phyloP scores from a whole-genome alignment of 768 basidiomycete species.

The Phylloporus scabripes region DNA sequence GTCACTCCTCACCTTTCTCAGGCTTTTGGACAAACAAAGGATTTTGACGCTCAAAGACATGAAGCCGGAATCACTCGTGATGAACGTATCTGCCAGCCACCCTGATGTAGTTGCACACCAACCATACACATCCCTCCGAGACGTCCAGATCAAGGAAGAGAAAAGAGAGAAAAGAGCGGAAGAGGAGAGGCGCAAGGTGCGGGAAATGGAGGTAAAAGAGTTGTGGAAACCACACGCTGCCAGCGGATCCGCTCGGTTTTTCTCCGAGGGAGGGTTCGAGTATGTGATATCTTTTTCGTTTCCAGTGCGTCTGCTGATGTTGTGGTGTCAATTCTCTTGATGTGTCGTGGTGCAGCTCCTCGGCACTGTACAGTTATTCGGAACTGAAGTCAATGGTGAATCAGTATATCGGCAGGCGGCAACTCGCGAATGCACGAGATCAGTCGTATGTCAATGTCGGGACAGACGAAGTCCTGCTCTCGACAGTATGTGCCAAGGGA shows the following conservation, averaged over 20 bases:
- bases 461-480: slow-evolving; percentile 38
- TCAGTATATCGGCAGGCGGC: slow-evolving; percentile 53
- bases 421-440: slow-evolving; percentile 60
- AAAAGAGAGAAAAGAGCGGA: slow-evolving; percentile 53
- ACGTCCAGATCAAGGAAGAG: slow-evolving; percentile 58
- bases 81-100: slow-evolving; percentile 52
- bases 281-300: slow-evolving; percentile 30
- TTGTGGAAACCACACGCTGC: slow-evolving; percentile 69
- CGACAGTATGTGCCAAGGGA: slow-evolving; percentile 34
- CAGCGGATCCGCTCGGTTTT: slow-evolving; percentile 45
- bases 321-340: background rate
- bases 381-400: slow-evolving; percentile 58
- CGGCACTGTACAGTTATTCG: slow-evolving; percentile 46
- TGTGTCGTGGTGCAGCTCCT: slow-evolving; percentile 35
- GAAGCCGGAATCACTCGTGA: slow-evolving; percentile 49
- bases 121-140: slow-evolving; percentile 55
- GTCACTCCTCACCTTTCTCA: slow-evolving; percentile 77
- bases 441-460: slow-evolving; percentile 64
- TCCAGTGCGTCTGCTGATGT: background rate
- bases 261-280: slow-evolving; percentile 60
- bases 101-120: slow-evolving; percentile 49
- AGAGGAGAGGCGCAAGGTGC: slow-evolving; percentile 40
- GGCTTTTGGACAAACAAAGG: slow-evolving; percentile 65
- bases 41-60: slow-evolving; percentile 66
- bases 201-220: slow-evolving; percentile 57